phyloP scores from a whole-genome alignment of 1,284 basidiomycete species.

The Ganoderma sinense region DNA sequence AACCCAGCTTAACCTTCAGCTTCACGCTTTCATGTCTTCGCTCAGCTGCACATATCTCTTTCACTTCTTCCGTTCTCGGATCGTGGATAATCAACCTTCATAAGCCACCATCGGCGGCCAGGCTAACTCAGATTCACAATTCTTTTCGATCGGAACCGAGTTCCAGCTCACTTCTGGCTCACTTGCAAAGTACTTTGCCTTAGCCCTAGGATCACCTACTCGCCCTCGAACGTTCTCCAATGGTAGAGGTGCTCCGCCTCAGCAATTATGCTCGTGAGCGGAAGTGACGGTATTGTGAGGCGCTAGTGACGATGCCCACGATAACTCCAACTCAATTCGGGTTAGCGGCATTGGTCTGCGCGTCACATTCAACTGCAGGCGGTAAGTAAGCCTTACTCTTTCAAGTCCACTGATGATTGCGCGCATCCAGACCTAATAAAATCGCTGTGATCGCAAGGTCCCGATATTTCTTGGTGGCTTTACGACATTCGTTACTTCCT shows the following conservation, averaged over 20 bases:
- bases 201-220: neutral
- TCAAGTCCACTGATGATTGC: no score
- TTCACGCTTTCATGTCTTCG: no score
- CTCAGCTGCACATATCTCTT: no score
- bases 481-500: neutral
- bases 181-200: no score
- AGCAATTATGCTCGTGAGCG: neutral
- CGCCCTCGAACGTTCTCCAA: neutral
- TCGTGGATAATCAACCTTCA: no score
- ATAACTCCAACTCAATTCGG: neutral
- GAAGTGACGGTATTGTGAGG: neutral
- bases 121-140: no score
- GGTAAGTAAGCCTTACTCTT: neutral
- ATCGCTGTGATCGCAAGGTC: neutral
- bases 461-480: neutral
- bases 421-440: no score
- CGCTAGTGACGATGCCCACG: no score
- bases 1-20: neutral
- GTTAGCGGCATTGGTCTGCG: neutral
- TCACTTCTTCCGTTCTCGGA: no score
- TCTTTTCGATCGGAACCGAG: no score
- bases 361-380: neutral
- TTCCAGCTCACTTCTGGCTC: no score
- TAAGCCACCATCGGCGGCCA: no score
- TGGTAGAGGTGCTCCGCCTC: neutral